Conservation (phyloP, 2,329 filamentous ascomycete genomes). For the Alternaria brassicae region DNA sequence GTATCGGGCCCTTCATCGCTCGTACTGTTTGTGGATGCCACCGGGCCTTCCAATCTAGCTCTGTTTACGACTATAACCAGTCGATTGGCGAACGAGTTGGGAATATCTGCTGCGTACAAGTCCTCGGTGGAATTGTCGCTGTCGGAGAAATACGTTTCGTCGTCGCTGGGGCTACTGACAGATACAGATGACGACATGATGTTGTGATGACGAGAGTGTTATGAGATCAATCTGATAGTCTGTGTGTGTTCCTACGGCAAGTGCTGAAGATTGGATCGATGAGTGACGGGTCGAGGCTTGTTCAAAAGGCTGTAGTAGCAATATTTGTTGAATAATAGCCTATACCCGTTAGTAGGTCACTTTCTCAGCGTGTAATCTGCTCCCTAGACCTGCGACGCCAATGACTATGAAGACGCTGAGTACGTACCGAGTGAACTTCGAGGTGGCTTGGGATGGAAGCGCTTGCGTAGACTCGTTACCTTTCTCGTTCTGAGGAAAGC, state of each 20-base stretch:
- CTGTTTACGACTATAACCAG: neutral
- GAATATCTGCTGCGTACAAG: neutral
- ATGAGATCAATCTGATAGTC: neutral
- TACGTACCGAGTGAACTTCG: neutral
- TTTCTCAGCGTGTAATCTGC: neutral
- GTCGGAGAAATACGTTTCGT: neutral
- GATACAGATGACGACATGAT: neutral
- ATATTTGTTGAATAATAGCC: neutral
- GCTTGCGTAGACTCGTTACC: neutral
- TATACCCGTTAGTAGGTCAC: neutral
- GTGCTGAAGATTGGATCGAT: neutral
- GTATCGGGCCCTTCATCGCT: neutral
- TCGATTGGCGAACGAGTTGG: neutral
- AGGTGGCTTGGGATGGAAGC: neutral
- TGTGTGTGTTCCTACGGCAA: neutral
- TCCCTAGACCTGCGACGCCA: neutral
- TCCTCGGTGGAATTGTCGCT: neutral
- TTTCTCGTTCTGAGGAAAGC: neutral
- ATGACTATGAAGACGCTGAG: neutral
- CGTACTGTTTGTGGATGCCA: neutral
- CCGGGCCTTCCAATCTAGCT: neutral
- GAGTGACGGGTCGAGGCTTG: neutral
- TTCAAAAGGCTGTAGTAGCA: neutral
- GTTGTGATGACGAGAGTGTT: neutral
- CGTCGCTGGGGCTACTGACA: neutral